Conservation (phyloP, 495 filamentous ascomycete species). For the Cetradonia linearis region DNA sequence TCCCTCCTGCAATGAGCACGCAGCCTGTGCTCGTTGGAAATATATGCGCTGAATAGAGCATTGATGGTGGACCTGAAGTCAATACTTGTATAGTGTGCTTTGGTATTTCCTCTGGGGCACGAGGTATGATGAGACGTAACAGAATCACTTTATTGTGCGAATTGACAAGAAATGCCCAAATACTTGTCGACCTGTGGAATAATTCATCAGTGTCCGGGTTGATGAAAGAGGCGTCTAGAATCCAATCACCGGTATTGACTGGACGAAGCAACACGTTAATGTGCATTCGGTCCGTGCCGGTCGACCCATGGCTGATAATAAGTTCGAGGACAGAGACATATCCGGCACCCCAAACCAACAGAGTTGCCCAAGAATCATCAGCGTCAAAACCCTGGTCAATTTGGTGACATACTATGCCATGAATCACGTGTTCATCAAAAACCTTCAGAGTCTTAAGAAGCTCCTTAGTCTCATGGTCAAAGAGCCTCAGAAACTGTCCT, state of each 20-base stretch:
- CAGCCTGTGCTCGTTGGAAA: slow-evolving; percentile 43
- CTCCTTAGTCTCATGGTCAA: slow-evolving; percentile 29
- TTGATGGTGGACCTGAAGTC: slow-evolving; percentile 64
- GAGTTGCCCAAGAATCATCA: slow-evolving; percentile 10
- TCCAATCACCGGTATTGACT: slow-evolving; percentile 52
- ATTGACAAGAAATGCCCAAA: slow-evolving; percentile 48
- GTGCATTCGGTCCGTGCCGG: slow-evolving; percentile 9
- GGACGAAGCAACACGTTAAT: background rate
- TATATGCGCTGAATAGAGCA: slow-evolving; percentile 78
- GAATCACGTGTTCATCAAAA: slow-evolving; percentile 56
- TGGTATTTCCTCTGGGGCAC: slow-evolving; percentile 16
- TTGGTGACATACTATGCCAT: slow-evolving; percentile 48
- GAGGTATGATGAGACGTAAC: slow-evolving; percentile 27
- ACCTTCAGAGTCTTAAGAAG: slow-evolving; percentile 35
- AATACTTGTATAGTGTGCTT: slow-evolving; percentile 32
- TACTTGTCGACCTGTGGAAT: slow-evolving; percentile 23
- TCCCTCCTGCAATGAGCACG: slow-evolving; percentile 74
- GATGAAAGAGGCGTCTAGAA: slow-evolving; percentile 54
- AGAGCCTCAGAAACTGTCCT: slow-evolving; percentile 58
- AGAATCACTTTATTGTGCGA: slow-evolving; percentile 71
- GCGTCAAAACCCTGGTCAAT: slow-evolving; percentile 1
- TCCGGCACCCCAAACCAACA: slow-evolving; percentile 49
- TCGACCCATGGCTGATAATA: slow-evolving; percentile 16
- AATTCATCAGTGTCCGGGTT: slow-evolving; percentile 15
- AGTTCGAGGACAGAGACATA: slow-evolving; percentile 23